Evolutionary conservation across 2,329 filamentous ascomycete genomes (phyloP), one percentile per base, ranked within the genome.

Genomic region (Pseudogymnoascus sp.): DNA sequence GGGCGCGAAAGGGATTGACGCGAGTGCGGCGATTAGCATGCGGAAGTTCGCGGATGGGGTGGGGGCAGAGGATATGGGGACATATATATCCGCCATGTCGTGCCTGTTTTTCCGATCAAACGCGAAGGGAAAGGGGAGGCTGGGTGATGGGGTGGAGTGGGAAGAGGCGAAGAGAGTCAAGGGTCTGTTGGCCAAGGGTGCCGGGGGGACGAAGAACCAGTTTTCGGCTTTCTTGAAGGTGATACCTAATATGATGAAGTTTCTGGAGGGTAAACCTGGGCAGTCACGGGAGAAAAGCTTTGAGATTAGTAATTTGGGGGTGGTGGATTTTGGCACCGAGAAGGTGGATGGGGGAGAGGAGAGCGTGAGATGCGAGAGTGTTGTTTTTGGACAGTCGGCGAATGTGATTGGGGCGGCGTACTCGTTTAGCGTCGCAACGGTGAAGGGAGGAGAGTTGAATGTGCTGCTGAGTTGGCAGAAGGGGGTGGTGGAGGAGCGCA

Each of bases 221-320:
- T 40, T 59, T 18, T 37, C 37, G 18, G 58, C 16, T 16, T 58
- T 31, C 43, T 11, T 33, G 43, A 59, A 59, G 33, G 5, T 59
- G 33, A 69, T 83, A 4, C 41, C 69, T 1, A 77, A 85, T 72
- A 81, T 78, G 72, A 69, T 71, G 40, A 67, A 68, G 1, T 79
- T 75, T 64, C 79, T 78, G 66, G 64, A 67, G 3, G 68, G 70
- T 0, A 78, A 78, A 66, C 68, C 83, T 14, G 81, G 81, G 0
- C 70, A 73, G 61, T 67, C 72, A 11, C 76, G 81, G 8, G 69
- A 73, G 1, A 67, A 67, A 2, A 78, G 80, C 0, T 85, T 81
- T 78, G 79, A 80, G 64, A 67, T 85, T 4, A 83, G 79, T 64
- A 86, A 85, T 67, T 64, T 84, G 4, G 83, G 83, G 0, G 73